Evolutionary conservation across 140 eudicot genomes (phyloP).

Genomic region (Cichorium intybus): DNA sequence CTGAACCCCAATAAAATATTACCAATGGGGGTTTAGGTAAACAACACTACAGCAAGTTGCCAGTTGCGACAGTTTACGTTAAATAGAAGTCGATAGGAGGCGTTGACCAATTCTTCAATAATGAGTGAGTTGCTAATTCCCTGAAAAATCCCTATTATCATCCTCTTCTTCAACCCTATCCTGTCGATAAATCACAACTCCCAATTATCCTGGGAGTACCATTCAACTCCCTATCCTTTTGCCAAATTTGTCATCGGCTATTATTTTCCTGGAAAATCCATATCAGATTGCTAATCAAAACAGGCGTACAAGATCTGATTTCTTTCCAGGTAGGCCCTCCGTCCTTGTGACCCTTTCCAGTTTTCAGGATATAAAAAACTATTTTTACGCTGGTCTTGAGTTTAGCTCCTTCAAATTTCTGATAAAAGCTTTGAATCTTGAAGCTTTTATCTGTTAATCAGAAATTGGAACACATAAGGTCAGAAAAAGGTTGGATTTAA

Average conservation of each 20-base stretch:
- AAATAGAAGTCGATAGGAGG: background rate
- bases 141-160: slow-evolving; percentile 4
- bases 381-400: slow-evolving; percentile 7
- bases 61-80: background rate
- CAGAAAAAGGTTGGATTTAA: slow-evolving; percentile 10
- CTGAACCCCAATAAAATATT: background rate
- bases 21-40: slow-evolving; percentile 20
- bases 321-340: slow-evolving; percentile 23
- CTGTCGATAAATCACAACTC: slow-evolving; percentile 19
- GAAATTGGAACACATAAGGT: background rate
- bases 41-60: slow-evolving; percentile 12
- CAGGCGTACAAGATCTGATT: slow-evolving; percentile 18
- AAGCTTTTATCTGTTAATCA: background rate
- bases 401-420: slow-evolving; percentile 2
- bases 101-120: slow-evolving; percentile 17
- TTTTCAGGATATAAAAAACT: background rate
- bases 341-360: slow-evolving; percentile 9
- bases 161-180: slow-evolving; percentile 31
- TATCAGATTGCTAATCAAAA: slow-evolving; percentile 10
- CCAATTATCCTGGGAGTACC: background rate
- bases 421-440: slow-evolving; percentile 4
- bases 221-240: background rate
- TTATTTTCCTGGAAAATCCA: slow-evolving; percentile 4
- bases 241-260: background rate
- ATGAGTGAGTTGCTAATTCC: background rate